phyloP scores from a whole-genome alignment of 768 basidiomycete species.

The Boletellus sp. region DNA sequence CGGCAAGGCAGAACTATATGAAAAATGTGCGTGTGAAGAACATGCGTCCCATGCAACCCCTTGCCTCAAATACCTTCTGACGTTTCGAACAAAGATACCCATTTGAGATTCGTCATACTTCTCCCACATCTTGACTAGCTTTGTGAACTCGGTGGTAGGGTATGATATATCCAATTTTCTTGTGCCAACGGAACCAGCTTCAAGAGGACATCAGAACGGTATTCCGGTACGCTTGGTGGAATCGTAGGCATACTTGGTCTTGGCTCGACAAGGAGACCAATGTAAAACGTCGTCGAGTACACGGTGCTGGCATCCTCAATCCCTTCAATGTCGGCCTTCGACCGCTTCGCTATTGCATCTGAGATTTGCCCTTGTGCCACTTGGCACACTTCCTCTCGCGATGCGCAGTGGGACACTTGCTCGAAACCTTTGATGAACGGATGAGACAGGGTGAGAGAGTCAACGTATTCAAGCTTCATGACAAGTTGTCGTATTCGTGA shows the following conservation, averaged over 20 bases:
- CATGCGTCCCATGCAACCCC: constrained; percentile 4
- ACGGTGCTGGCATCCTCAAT: constrained; percentile 77
- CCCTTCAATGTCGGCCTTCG: constrained; percentile 72
- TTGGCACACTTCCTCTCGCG: constrained; percentile 81
- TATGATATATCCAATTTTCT: constrained; percentile 94
- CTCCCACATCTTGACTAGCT: constrained; percentile 94
- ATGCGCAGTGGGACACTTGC: constrained; percentile 76
- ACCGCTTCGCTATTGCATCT: constrained; percentile 65
- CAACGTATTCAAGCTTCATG: constrained; percentile 96
- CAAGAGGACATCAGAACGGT: constrained; percentile 14
- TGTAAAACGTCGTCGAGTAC: constrained; percentile 96
- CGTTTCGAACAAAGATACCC: constrained; percentile 92
- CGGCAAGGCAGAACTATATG: constrained; percentile 62
- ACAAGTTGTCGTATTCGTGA: constrained; percentile 93
- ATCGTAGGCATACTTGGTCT: constrained; percentile 67
- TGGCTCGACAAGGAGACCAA: constrained; percentile 88
- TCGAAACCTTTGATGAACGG: constrained; percentile 95
- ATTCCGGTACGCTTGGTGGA: constrained; percentile 10
- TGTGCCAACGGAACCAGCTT: constrained; percentile 75
- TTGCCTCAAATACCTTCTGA: constrained; percentile 64
- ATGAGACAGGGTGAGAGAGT: constrained; percentile 87
- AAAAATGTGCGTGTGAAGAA: constrained; percentile 24
- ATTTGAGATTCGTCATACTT: constrained; percentile 87
- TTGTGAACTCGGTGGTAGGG: constrained; percentile 92
- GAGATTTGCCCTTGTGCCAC: constrained; percentile 88